These are phyloP conservation scores for Akanthomyces lecanii DNA, from an alignment of 2,329 filamentous ascomycete genomes.

Conservation along the genomic window DNA sequence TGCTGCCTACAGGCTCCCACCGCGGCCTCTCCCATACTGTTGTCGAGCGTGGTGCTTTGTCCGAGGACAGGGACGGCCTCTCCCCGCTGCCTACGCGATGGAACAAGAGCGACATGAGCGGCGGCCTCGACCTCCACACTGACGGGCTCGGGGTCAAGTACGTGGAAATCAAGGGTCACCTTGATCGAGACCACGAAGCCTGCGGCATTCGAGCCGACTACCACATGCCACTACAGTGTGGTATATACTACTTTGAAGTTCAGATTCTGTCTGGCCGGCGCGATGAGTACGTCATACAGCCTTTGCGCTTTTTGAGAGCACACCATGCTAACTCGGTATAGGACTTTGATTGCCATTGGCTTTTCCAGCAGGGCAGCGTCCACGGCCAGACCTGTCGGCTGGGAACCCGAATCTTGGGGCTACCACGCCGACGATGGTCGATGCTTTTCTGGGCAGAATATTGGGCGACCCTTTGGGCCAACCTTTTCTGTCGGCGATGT, in stretches of 20 bases:
- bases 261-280: slow-evolving; percentile 46
- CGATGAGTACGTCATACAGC: slow-evolving; percentile 48
- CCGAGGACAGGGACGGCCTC: slow-evolving; percentile 55
- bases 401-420: slow-evolving; percentile 65
- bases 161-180: slow-evolving; percentile 41
- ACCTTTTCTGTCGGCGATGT: slow-evolving; percentile 53
- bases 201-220: slow-evolving; percentile 78
- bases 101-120: slow-evolving; percentile 74
- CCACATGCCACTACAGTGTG: slow-evolving; percentile 82
- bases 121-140: slow-evolving; percentile 66
- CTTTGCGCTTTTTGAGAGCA: neutral
- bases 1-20: slow-evolving; percentile 49
- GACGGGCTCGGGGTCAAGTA: slow-evolving; percentile 71
- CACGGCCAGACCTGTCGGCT: slow-evolving; percentile 56
- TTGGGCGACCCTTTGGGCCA: slow-evolving; percentile 54
- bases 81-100: slow-evolving; percentile 74
- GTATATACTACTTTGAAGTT: slow-evolving; percentile 91
- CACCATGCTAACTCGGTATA: slow-evolving; percentile 25
- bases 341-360: slow-evolving; percentile 59
- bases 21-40: slow-evolving; percentile 79
- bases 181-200: slow-evolving; percentile 66
- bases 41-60: slow-evolving; percentile 66
- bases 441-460: slow-evolving; percentile 52
- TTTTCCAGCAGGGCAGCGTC: slow-evolving; percentile 53
- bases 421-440: slow-evolving; percentile 67